Percentiles rank a stretch among this genome's conserved stretches.
Conservation (phyloP, 139 green algal species). For the Coelastrella sp. region DNA sequence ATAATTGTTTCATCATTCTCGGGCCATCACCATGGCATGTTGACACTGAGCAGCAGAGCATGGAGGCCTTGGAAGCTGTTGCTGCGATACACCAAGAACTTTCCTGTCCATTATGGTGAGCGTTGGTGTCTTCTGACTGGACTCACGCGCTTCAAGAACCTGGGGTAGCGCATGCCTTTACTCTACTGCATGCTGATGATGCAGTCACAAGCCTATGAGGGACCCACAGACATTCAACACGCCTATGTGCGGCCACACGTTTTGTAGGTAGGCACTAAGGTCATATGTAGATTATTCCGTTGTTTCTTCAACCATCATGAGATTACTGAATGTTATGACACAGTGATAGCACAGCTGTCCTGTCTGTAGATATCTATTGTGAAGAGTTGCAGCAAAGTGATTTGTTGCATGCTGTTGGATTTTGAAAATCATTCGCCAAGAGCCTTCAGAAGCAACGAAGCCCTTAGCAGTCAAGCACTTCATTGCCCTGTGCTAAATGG, state of each 20-base stretch:
- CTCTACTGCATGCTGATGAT: neutral
- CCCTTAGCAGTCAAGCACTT: too few species aligned
- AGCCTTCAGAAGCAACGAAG: neutral
- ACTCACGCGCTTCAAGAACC: too few species aligned
- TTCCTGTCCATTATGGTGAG: slow-evolving; percentile 23
- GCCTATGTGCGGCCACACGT: slow-evolving; percentile 63
- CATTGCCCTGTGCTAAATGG: too few species aligned
- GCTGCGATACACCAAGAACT: slow-evolving; percentile 19
- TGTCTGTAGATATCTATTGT: neutral
- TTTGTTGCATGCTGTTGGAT: neutral
- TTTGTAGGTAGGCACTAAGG: slow-evolving; percentile 64
- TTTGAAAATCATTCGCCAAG: neutral
- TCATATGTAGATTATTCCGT: neutral
- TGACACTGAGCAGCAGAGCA: neutral
- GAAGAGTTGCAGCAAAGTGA: neutral
- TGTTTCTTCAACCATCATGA: neutral
- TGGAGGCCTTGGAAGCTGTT: slow-evolving; percentile 14
- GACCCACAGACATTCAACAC: slow-evolving; percentile 58
- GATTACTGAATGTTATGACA: neutral
- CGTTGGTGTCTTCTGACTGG: neutral
- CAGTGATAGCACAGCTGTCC: neutral
- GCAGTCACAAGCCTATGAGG: slow-evolving; percentile 55
- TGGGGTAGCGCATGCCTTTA: too few species aligned
- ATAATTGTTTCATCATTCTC: neutral
- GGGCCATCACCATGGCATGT: neutral